Base-by-base conservation (phyloP, 805 yeast genomes). In the Spathaspora arborariae region DNA sequence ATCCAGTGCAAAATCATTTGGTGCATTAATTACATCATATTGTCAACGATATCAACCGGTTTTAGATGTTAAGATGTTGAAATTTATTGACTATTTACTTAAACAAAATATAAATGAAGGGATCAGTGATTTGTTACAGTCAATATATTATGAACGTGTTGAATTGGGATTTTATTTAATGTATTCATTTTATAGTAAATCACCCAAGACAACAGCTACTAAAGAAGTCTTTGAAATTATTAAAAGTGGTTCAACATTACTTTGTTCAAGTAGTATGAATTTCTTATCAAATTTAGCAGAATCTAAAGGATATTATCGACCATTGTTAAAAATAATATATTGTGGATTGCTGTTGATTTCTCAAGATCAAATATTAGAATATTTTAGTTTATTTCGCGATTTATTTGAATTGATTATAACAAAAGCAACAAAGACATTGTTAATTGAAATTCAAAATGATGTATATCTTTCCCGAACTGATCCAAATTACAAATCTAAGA, bases 1-100 rank as follows among this genome's bases (percentile, higher is more conserved):
- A 13, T 70, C 79, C 3, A 78, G 86, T 18, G 85, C 88, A 3
- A 84, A 84, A 55, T 78, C 95, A 0, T 81, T 88, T 77, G 90
- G 92, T 42, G 89, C 94, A 1, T 68, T 90, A 27, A 51, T 88
- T 19, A 82, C 92, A 0, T 79, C 92, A 0, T 83, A 69, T 55
- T 76, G 85, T 48, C 76, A 80, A 50, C 70, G 67, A 39, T 70
- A 67, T 52, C 46, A 39, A 3, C 45, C 47, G 4, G 27, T 26
- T 15, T 26, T 48, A 2, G 54, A 66, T 56, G 63, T 63, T 7
- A 57, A 74, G 39, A 58, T 74, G 40, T 51, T 70, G 22, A 53
- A 53, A 2, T 58, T 71, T 21, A 81, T 81, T 0, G 57, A 72
- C 7, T 64, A 71, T 22, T 65, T 88, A n/a, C 64, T 90, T 35